Evolutionary conservation across 176 grass and related monocot species (phyloP), one percentile per base, ranked within the genome.

Genomic region (Stipa capillata): DNA sequence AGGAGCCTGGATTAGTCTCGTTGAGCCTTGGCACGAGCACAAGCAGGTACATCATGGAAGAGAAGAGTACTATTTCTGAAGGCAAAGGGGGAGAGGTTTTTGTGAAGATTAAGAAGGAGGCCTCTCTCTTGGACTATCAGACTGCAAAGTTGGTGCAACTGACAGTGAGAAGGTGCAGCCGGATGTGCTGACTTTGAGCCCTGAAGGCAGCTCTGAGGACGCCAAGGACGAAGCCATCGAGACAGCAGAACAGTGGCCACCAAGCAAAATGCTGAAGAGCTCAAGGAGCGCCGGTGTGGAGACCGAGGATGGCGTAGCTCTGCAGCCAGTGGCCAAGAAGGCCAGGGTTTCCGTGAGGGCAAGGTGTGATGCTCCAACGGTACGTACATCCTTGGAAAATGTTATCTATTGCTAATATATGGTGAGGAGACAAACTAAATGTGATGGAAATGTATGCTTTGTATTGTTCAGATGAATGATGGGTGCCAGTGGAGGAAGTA

Each of bases 401-500:
- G 48, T 51, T 50, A 17, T n/a, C n/a, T n/a, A n/a, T n/a, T n/a
- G n/a, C n/a, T n/a, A n/a, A n/a, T n/a, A n/a, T n/a, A n/a, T n/a
- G n/a, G n/a, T n/a, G n/a, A n/a, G n/a, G n/a, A n/a, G n/a, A n/a
- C n/a, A n/a, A n/a, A n/a, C 50, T 64, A 12, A 84, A 74, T 21
- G 35, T 31, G 55, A 52, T 33, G 17, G 15, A 40, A 14, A 33
- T 4, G n/a, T n/a, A 18, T 31, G 21, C 8, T 81, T 36, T 81
- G 33, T 39, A 32, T 65, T 79, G 1, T 64, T 27, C 79, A 94
- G 94, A 94, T 97, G 91, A 89, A 87, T 28, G 94, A 97, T 6
- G 91, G 94, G 14, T 94, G 89, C 52, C 94, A 94, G 21, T 97
- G 94, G 94, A 94, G 91, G 27, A 97, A 97, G 79, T 92, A 97